phyloP scores from a whole-genome alignment of 139 green algal species.

The Tetradesmus obliquus region DNA sequence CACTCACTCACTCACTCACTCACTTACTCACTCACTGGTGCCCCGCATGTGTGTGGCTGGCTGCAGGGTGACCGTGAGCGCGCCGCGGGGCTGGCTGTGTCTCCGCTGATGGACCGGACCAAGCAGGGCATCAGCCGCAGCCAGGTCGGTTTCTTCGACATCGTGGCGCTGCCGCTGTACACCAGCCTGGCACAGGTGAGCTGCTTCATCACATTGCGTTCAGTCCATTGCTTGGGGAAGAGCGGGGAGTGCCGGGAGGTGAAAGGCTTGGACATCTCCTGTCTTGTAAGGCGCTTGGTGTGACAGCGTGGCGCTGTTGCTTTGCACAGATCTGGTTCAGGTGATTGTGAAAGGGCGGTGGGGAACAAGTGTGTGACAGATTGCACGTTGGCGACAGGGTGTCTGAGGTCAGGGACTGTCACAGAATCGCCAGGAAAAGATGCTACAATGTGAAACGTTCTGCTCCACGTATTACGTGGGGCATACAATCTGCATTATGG shows the following conservation, averaged over 20 bases:
- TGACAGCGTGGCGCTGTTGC: not conserved
- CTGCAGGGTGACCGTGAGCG: conserved; percentile 70
- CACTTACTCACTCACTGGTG: not conserved
- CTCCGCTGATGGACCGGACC: conserved; percentile 71
- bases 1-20: not conserved
- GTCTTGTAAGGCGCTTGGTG: not conserved
- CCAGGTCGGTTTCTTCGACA: conserved; percentile 78
- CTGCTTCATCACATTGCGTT: not conserved
- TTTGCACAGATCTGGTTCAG: too few species aligned
- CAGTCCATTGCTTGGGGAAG: too few species aligned
- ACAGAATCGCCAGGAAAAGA: too few species aligned
- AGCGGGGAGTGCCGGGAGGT: not conserved
- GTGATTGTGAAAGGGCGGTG: too few species aligned
- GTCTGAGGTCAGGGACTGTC: too few species aligned
- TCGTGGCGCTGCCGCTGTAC: conserved; percentile 76
- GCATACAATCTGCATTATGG: too few species aligned
- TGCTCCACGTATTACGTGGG: too few species aligned
- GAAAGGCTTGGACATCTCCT: not conserved
- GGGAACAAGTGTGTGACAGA: too few species aligned
- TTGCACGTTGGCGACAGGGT: too few species aligned
- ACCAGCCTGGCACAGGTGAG: conserved; percentile 56
- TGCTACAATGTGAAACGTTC: too few species aligned
- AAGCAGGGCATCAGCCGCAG: conserved; percentile 71
- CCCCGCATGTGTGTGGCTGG: not conserved
- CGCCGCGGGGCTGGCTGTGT: conserved; percentile 54